Evolutionary conservation across 2,329 filamentous ascomycete species (phyloP).

Genomic region (Didymellaceae sp.): DNA sequence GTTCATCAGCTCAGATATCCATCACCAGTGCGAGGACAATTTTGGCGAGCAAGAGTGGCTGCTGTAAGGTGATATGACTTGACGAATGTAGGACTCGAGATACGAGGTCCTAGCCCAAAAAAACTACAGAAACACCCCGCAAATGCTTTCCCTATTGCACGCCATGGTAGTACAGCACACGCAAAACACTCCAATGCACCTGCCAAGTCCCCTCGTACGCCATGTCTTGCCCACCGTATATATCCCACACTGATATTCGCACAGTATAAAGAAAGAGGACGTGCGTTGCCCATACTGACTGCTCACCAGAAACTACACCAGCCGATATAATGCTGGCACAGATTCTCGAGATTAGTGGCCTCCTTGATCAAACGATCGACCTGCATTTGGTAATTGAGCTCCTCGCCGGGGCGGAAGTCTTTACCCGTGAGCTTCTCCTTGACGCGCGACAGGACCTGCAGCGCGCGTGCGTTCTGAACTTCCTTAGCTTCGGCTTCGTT

Average conservation of each 20-base stretch:
- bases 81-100: not conserved
- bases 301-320: constrained; percentile 96
- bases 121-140: constrained; percentile 8
- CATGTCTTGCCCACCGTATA: not conserved
- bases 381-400: constrained; percentile 83
- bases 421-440: constrained; percentile 94
- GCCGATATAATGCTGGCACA: constrained; percentile 98
- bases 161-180: constrained; percentile 14
- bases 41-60: not conserved
- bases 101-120: not conserved
- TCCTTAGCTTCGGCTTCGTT: constrained; percentile 64
- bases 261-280: too few relatives aligned
- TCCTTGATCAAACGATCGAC: constrained; percentile 95
- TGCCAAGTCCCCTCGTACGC: not conserved
- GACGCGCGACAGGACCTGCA: constrained; percentile 90
- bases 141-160: constrained; percentile 11
- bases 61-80: not conserved
- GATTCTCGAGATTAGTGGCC: constrained; percentile 94
- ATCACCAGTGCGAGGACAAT: too few relatives aligned
- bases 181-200: constrained; percentile 5
- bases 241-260: not conserved
- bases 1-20: too few relatives aligned
- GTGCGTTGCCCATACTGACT: too few relatives aligned
- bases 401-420: constrained; percentile 81
- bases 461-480: constrained; percentile 88